These are phyloP conservation scores for Trichosporon inkin DNA, from an alignment of 1,284 basidiomycete species.

Conservation along the genomic window DNA sequence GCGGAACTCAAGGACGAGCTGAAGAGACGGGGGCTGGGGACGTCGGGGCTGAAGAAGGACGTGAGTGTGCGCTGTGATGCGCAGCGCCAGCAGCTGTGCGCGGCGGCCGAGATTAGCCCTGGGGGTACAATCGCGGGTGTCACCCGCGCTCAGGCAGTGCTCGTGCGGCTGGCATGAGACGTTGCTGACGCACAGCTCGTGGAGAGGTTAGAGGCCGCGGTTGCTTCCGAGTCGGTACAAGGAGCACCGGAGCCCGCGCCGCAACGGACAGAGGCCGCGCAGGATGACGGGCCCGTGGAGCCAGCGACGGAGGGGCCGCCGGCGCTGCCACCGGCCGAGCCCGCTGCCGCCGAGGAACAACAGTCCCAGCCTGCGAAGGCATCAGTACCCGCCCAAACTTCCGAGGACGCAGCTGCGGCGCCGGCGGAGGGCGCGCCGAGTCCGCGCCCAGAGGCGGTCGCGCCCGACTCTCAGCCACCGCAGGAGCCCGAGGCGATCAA, in stretches of 20 bases:
- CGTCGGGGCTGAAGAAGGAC: conserved; percentile 46
- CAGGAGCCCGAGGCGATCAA: background rate
- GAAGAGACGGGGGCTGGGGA: conserved; percentile 37
- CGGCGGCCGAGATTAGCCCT: no score
- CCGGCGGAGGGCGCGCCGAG: no score
- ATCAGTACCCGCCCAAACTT: no score
- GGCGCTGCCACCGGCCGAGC: no score
- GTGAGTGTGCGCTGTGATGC: conserved; percentile 25
- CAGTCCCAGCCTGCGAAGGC: no score
- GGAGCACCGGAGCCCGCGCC: background rate
- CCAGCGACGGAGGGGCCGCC: no score
- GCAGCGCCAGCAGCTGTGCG: background rate
- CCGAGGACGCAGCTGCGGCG: no score
- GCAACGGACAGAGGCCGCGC: no score
- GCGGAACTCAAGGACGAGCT: conserved; percentile 49
- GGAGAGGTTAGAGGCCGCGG: conserved; percentile 31
- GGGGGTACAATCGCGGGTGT: no score
- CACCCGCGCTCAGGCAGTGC: no score
- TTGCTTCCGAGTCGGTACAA: background rate
- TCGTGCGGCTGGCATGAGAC: background rate
- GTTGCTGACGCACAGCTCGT: conserved; percentile 31
- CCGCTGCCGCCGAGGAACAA: no score
- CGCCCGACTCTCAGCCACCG: background rate
- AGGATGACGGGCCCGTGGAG: background rate
- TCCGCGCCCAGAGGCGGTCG: background rate